Conservation (phyloP, 139 green algal species). For the Asterochloris erici region DNA sequence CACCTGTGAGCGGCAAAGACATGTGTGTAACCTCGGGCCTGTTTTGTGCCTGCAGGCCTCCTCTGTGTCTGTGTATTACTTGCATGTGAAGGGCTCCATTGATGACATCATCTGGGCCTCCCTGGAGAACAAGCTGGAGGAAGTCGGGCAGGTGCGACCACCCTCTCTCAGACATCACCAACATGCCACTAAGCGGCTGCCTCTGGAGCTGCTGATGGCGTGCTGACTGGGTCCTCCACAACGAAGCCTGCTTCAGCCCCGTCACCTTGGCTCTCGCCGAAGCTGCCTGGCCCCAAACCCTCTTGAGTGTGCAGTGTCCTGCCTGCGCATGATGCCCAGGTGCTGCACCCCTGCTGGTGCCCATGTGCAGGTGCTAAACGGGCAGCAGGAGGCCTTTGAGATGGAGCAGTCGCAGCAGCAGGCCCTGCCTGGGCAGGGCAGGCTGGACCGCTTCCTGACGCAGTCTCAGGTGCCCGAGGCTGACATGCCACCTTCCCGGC, state of each 20-base stretch:
- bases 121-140: conserved; percentile 69
- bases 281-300: background rate
- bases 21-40: no score
- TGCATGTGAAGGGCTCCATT: conserved; percentile 70
- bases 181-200: background rate
- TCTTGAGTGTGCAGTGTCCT: background rate
- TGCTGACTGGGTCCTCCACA: background rate
- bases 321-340: background rate
- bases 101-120: conserved; percentile 86
- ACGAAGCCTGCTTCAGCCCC: background rate
- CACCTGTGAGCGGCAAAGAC: no score
- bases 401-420: conserved; percentile 15
- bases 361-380: conserved; percentile 1
- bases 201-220: background rate
- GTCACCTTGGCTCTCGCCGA: background rate
- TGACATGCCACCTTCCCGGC: no score
- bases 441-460: conserved; percentile 12
- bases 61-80: conserved; percentile 70
- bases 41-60: conserved; percentile 30
- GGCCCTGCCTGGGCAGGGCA: conserved; percentile 5
- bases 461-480: background rate
- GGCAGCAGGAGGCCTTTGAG: conserved; percentile 9
- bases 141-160: conserved; percentile 52
- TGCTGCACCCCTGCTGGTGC: background rate
- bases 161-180: background rate